A percentile compares a stretch with the other conserved stretches of the same genome.
phyloP scores from a whole-genome alignment of 306 rosid genomes.

The Dryas alaskensis region DNA sequence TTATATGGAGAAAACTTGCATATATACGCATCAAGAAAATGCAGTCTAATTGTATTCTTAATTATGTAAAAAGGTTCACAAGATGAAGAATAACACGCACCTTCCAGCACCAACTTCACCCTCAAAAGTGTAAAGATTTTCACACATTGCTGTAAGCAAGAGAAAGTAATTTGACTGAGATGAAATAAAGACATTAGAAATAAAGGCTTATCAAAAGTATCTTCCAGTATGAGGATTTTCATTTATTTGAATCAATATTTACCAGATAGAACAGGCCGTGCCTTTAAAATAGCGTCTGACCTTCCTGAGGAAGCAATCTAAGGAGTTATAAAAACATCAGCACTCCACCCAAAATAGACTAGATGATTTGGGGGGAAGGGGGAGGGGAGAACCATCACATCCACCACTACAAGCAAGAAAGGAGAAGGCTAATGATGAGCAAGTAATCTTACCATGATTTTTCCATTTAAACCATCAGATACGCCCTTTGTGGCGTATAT shows the following conservation, averaged over 20 bases:
- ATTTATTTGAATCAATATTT: conserved; percentile 17
- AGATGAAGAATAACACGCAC: conserved; percentile 46
- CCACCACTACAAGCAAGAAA: conserved; percentile 14
- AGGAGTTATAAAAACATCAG: conserved; percentile 28
- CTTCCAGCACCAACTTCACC: conserved; percentile 90
- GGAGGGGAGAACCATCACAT: conserved; percentile 6
- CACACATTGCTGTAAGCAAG: conserved; percentile 79
- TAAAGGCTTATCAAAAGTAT: conserved; percentile 10
- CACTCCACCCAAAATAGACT: conserved; percentile 18
- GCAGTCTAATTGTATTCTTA: neutral
- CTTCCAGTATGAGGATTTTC: conserved; percentile 7
- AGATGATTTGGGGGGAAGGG: conserved; percentile 16
- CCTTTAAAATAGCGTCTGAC: conserved; percentile 66
- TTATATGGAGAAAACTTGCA: conserved; percentile 8
- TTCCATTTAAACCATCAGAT: conserved; percentile 62
- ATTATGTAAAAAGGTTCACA: conserved; percentile 16
- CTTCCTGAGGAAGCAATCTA: conserved; percentile 78
- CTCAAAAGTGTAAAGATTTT: conserved; percentile 73
- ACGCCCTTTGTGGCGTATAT: conserved; percentile 55
- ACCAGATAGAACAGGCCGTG: conserved; percentile 75
- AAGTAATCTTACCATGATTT: conserved; percentile 55
- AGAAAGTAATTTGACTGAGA: conserved; percentile 25
- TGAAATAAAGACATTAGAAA: conserved; percentile 15
- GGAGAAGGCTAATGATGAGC: neutral
- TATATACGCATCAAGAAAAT: neutral